Percentiles rank a stretch among this genome's conserved stretches.
Evolutionary conservation across 2,329 filamentous ascomycete genomes (phyloP).

Genomic region (Alternaria viburni): DNA sequence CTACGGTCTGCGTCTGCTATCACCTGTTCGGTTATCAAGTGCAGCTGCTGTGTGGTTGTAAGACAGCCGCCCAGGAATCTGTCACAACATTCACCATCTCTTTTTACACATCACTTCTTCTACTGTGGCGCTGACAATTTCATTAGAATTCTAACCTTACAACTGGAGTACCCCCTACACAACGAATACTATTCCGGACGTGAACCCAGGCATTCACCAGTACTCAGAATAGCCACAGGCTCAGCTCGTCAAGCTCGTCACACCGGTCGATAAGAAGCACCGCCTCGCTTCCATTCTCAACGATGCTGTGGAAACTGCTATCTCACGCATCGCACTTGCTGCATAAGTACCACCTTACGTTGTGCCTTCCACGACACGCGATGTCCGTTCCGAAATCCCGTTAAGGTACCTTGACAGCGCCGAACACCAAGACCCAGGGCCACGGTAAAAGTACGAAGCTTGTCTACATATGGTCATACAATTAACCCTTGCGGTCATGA

Average conservation of each 20-base stretch:
- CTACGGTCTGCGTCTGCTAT: neutral
- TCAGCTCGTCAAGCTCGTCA: neutral
- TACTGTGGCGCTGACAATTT: neutral
- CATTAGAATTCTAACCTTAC: neutral
- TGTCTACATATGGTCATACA: conserved; percentile 1
- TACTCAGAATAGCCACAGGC: neutral
- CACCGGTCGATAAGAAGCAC: neutral
- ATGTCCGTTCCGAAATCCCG: conserved; percentile 14
- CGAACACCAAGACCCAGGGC: conserved; percentile 12
- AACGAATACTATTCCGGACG: neutral
- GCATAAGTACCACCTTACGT: conserved; percentile 11
- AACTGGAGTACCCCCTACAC: neutral
- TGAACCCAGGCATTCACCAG: neutral
- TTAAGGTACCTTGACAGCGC: conserved; percentile 12
- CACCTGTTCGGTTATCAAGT: neutral
- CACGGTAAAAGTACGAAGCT: conserved; percentile 9
- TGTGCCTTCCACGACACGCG: conserved; percentile 3
- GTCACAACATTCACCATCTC: neutral
- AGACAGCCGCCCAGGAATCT: neutral
- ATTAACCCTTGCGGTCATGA: conserved; percentile 9
- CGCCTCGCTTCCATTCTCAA: neutral
- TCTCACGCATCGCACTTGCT: conserved; percentile 1
- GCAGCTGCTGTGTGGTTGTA: neutral
- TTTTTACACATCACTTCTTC: neutral
- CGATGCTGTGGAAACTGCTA: neutral